Percentiles rank a stretch among this genome's conserved stretches.
Evolutionary conservation across 495 filamentous ascomycete species (phyloP).

Genomic region (Halenospora varia): DNA sequence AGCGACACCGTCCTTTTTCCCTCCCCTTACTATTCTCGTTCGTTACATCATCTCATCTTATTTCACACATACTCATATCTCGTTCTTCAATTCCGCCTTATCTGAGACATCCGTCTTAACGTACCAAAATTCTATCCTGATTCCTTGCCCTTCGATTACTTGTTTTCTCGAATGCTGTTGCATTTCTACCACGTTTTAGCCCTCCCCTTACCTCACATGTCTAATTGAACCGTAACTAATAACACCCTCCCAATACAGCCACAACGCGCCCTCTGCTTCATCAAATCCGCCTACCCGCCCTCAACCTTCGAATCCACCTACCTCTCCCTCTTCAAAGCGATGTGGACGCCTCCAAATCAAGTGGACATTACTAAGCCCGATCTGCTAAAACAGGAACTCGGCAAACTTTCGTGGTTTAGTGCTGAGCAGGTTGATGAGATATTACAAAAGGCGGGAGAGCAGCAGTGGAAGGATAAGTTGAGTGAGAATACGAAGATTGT

Average conservation of each 20-base stretch:
- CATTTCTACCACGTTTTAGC: slow-evolving; percentile 28
- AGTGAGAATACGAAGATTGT: slow-evolving; percentile 54
- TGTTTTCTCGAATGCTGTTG: no score
- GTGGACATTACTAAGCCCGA: slow-evolving; percentile 45
- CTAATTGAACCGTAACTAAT: background rate
- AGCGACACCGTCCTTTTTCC: slow-evolving; percentile 30
- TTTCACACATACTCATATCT: slow-evolving; percentile 28
- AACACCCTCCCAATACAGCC: slow-evolving; percentile 36
- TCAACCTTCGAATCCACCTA: slow-evolving; percentile 41
- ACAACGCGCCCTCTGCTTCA: slow-evolving; percentile 59
- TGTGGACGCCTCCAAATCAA: slow-evolving; percentile 40
- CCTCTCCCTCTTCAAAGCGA: slow-evolving; percentile 38
- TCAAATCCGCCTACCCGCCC: slow-evolving; percentile 48
- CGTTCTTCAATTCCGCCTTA: no score
- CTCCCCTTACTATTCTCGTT: slow-evolving; percentile 30
- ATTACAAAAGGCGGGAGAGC: slow-evolving; percentile 38
- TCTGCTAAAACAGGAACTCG: slow-evolving; percentile 25
- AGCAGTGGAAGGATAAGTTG: slow-evolving; percentile 56
- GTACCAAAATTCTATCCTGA: no score
- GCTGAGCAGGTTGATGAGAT: slow-evolving; percentile 45
- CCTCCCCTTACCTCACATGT: background rate
- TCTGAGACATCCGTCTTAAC: no score
- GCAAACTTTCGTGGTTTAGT: slow-evolving; percentile 29
- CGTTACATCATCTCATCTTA: background rate
- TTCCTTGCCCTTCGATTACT: no score